Evolutionary conservation across 139 green algal genomes (phyloP).

Genomic region (Choricystis sp.): DNA sequence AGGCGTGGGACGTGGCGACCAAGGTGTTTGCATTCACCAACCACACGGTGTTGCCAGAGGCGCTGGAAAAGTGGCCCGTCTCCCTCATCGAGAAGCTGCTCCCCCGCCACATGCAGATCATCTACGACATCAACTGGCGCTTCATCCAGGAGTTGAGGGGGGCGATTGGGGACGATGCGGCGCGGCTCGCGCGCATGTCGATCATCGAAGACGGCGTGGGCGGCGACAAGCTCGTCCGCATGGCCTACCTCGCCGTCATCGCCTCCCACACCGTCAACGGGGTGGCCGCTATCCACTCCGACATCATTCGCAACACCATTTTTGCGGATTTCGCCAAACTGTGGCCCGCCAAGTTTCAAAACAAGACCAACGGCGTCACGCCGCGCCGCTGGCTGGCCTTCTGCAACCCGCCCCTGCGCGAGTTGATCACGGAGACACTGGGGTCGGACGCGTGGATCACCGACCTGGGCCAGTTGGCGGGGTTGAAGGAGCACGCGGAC

Average conservation of each 20-base stretch:
- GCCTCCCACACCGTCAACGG: constrained; percentile 79
- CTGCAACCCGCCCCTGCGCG: constrained; percentile 81
- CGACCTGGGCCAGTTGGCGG: constrained; percentile 40
- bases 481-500: constrained; percentile 28
- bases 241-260: constrained; percentile 89
- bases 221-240: constrained; percentile 74
- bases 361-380: constrained; percentile 95
- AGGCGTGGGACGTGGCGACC: constrained; percentile 68
- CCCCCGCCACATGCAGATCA: constrained; percentile 96
- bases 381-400: constrained; percentile 78
- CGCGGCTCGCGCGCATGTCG: constrained; percentile 67
- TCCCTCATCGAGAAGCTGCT: constrained; percentile 87
- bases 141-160: constrained; percentile 77
- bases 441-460: constrained; percentile 83
- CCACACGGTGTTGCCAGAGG: constrained; percentile 97
- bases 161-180: constrained; percentile 70
- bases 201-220: constrained; percentile 83
- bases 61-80: constrained; percentile 90
- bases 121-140: constrained; percentile 98
- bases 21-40: constrained; percentile 96
- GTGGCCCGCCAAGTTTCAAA: constrained; percentile 78
- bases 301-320: constrained; percentile 22
- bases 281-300: constrained; percentile 88
- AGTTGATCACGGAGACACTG: constrained; percentile 76
- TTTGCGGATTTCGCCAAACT: constrained; percentile 43